Base-by-base conservation (phyloP, 2,329 filamentous ascomycete genomes). In the Pyricularia sp. region DNA sequence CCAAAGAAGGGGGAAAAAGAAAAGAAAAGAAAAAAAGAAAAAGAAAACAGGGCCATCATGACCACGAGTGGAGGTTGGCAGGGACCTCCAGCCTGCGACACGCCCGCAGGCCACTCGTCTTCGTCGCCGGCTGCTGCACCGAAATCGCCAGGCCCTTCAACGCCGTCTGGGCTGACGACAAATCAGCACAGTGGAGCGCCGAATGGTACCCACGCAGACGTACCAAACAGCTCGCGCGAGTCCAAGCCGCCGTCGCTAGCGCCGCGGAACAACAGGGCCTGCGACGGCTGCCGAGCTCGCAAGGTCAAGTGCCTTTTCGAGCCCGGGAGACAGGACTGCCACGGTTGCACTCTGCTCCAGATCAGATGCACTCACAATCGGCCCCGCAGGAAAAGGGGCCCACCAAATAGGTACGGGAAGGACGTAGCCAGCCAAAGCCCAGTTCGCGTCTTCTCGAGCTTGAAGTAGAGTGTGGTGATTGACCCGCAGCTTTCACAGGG, bases 271-370 rank as follows among this genome's bases (percentile, higher is more conserved):
- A 72, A 75, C 67, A 75, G 75, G 28, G 76, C 76, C 7, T 77
- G 76, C 65, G 76, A 77, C 68, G 71, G 69, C 11, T 77, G 76
- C 59, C 72, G 76, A 28, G 68, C 72, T 14, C 70, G 76, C 42
- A 76, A 77, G 70, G 72, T 76, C 61, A 75, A 75, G 72, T 75
- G 73, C 50, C 67, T 70, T 2, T 72, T 72, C 64, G 65, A 63
- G 23, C 42, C 69, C 17, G 68, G 64, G 17, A 61, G 17, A 4
- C 67, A 70, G 6, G 66, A 64, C 9, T 76, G 74, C 64, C 67
- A 71, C 30, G 73, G 72, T 3, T 77, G 76, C 68, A 50, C 66
- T 10, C 72, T 72, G 31, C 71, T 76, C 25, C 69, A 73, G 30
- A 70, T 77, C 17, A 55, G 70, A 23, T 77, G 76, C 71, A 77